phyloP scores from a whole-genome alignment of 1,284 basidiomycete genomes.

The Trichosporon coremiiforme region DNA sequence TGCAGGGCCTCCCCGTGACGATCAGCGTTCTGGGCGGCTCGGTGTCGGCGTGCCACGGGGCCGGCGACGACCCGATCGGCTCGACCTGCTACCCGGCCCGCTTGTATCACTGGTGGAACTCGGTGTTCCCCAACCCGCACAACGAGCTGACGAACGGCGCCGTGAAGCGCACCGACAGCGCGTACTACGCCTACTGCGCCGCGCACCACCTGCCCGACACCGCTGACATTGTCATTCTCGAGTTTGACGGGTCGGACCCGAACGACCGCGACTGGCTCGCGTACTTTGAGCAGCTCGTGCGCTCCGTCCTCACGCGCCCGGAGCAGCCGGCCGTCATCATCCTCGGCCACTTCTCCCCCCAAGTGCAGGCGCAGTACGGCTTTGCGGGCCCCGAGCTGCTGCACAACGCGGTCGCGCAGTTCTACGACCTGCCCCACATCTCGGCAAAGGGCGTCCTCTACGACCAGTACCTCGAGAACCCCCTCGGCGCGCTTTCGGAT shows the following conservation, averaged over 20 bases:
- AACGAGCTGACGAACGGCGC: slow-evolving; percentile 95
- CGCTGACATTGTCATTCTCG: slow-evolving; percentile 88
- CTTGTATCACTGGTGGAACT: slow-evolving; percentile 95
- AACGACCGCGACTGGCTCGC: slow-evolving; percentile 71
- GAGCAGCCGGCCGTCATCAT: slow-evolving; percentile 87
- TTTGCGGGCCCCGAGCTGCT: slow-evolving; percentile 83
- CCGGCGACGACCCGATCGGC: slow-evolving; percentile 85
- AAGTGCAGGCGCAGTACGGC: slow-evolving; percentile 73
- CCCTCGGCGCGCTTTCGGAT: slow-evolving; percentile 64
- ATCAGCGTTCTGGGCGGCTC: slow-evolving; percentile 89
- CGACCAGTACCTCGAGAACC: slow-evolving; percentile 74
- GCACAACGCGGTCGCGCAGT: slow-evolving; percentile 86
- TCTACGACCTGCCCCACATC: slow-evolving; percentile 91
- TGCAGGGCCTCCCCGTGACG: slow-evolving; percentile 82
- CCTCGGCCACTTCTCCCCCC: slow-evolving; percentile 87
- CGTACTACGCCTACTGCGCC: slow-evolving; percentile 90
- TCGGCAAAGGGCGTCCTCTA: slow-evolving; percentile 79
- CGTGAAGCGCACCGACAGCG: slow-evolving; percentile 80
- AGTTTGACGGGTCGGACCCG: slow-evolving; percentile 85
- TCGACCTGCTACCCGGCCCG: slow-evolving; percentile 82
- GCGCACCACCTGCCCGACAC: slow-evolving; percentile 86
- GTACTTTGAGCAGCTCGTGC: slow-evolving; percentile 85
- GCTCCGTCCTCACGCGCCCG: slow-evolving; percentile 70
- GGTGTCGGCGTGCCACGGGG: slow-evolving; percentile 91
- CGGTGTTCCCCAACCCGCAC: slow-evolving; percentile 88